These are phyloP conservation scores for Cercophora sp. DNA, from an alignment of 495 filamentous ascomycete genomes.

Conservation along the genomic window DNA sequence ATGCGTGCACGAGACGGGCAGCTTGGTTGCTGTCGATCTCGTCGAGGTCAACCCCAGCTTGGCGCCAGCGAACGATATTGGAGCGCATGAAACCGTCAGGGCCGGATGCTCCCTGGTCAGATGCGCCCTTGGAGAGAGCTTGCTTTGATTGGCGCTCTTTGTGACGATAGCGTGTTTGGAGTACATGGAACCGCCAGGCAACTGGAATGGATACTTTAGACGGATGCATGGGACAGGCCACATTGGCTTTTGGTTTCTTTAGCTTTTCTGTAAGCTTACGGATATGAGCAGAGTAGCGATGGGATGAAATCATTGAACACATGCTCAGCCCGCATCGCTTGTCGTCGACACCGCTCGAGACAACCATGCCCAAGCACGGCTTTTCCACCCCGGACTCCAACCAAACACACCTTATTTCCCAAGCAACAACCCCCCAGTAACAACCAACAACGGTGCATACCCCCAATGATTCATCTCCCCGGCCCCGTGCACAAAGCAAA, in stretches of 20 bases:
- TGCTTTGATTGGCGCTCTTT: no score
- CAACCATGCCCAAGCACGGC: neutral
- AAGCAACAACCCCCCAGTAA: slow-evolving; percentile 31
- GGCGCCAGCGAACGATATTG: slow-evolving; percentile 56
- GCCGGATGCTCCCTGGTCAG: slow-evolving; percentile 87
- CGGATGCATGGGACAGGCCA: no score
- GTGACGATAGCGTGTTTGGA: no score
- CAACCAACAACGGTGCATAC: slow-evolving; percentile 44
- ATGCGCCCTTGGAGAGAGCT: slow-evolving; percentile 85
- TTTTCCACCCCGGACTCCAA: neutral
- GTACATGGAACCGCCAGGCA: no score
- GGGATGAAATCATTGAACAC: no score
- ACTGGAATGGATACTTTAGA: no score
- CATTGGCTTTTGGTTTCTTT: no score
- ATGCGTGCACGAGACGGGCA: slow-evolving; percentile 89
- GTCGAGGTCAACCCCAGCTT: slow-evolving; percentile 94
- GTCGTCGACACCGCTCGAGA: no score
- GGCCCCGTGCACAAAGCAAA: slow-evolving; percentile 38
- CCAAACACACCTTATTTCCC: neutral
- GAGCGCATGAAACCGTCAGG: slow-evolving; percentile 81
- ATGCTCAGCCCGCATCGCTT: no score
- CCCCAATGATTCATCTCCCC: slow-evolving; percentile 56
- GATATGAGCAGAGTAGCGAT: no score
- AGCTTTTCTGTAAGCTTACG: no score
- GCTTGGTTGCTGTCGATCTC: slow-evolving; percentile 85